Evolutionary conservation across 805 yeast species (phyloP), one percentile per base, ranked within the genome.

Genomic region (Myxozyma vanderwaltii): DNA sequence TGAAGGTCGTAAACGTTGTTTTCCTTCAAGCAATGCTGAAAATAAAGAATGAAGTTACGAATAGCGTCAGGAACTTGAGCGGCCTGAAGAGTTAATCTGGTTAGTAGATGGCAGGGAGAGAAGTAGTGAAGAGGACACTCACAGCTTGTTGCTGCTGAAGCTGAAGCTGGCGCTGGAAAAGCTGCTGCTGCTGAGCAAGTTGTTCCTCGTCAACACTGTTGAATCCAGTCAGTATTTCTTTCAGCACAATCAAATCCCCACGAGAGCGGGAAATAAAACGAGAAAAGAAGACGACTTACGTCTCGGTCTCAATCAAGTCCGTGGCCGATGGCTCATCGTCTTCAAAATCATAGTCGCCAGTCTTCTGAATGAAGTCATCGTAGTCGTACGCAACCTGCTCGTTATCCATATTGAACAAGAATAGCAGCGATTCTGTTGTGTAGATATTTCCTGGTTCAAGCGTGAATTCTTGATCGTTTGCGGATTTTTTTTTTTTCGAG

Each of bases 1-100:
- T 75, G 76, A 47, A 79, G 69, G 58, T 77, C 80, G 63, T 74
- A 72, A 27, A 74, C 76, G 63, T 78, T 76, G 70, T 77, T 76
- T 45, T 78, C 80, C 40, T 69, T 62, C 53, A 77, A 63, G 59
- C 72, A 76, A 65, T 75, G 74, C 70, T 78, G 75, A 68, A 80
- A 79, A 63, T 72, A 71, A 58, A 74, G 72, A 63, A 79, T 73
- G 69, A 78, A 79, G 45, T 74, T 75, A 24, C 71, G 67, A 49
- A 79, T 79, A 24, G 76, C 77, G 33, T 77, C 80, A 4, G 82
- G 82, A 54, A 79, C 69, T 26, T 67, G 62, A 15, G 68, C 68
- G 7, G 66, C 69, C 62, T 66, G 45, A 45, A 23, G 10, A 6
- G 23, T 5, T n/a, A n/a, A n/a, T n/a, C n/a, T n/a, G 31, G 10